Base-by-base conservation (phyloP, 176 grass and related monocot species). In the Panicum miliaceum region DNA sequence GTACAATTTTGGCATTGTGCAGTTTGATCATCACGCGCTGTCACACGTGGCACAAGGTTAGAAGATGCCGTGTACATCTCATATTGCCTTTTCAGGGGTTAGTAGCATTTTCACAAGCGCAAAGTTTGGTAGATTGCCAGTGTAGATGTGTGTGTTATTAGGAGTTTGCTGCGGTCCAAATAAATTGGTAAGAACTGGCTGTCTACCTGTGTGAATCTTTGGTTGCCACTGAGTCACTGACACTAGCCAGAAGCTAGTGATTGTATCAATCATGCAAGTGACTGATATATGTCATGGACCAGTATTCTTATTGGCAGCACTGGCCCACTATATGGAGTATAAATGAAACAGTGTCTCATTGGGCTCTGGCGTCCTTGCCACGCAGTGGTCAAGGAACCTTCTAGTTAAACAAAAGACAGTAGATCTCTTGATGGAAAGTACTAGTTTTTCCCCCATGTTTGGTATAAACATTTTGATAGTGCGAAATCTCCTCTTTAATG, bases 361-460 rank as follows among this genome's bases (percentile, higher is more conserved):
- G 8, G 20, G 57, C 25, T 34, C 23, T 43, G 8, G 18, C 27
- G 12, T 75, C 82, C n/a, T 70, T 77, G 10, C n/a, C 1, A 4
- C 20, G n/a, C 46, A 60, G 20, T 29, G 62, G 16, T 13, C 46
- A 29, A 45, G 48, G 59, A 68, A 62, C 34, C 57, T 67, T 56
- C 12, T 36, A 7, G 48, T 77, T 78, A 34, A 82, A 43, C 56
- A 22, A 48, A 70, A 70, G 20, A 13, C 16, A 29, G 50, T 18
- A 62, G 6, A 20, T 54, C 22, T 26, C 22, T 64, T 35, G 12
- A 45, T 48, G 3, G 19, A 68, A 53, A 20, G 1, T 37, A 0
- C 20, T 70, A 75, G 12, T 12, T 76, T 48, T 69, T 37, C 73
- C 25, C 66, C 58, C 46, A 84, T 73, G 23, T 88, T 84, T 79